Base-by-base conservation (phyloP, 1,284 basidiomycete species). In the Chondrostereum purpureum region DNA sequence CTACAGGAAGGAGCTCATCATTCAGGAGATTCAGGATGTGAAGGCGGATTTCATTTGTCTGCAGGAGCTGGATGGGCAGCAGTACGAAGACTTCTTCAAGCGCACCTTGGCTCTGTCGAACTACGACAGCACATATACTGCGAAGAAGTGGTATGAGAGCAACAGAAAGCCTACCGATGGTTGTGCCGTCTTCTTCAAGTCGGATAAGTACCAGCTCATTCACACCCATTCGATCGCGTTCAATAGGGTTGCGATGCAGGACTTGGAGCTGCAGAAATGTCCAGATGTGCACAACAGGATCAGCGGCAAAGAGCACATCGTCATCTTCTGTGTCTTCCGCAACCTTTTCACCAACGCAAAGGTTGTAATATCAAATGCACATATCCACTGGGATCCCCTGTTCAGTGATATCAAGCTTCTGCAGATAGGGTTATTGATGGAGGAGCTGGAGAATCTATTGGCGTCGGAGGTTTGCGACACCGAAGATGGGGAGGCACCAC, bases 251-350 rank as follows among this genome's bases (percentile, higher is more conserved):
- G 94, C 94, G 5, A 88, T 98, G 75, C 88, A 92, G 59, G 84
- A 92, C 42, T 79, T 86, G 36, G 95, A 99, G 62, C 95, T 98
- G 70, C 93, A 95, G 69, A 95, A 93, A 73, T 96, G 94, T 3
- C 93, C 99, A 60, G 95, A 98, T 68, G 95, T 99, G 92, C 99
- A 98, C 77, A 98, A 98, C 62, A 90, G 96, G 43, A 92, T 99
- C 48, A 82, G 97, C 61, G 89, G 88, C 52, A 92, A 94, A 63
- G 96, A 98, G 67, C 86, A 98, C 61, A 92, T 99, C 53, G 93
- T 92, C 31, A 82, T 94, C 50, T 75, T 95, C 41, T 85, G 85
- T 52, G 75, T 92, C 37, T 75, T 99, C 57, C 96, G 99, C 69
- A 88, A 89, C 67, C 80, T 78, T 51, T 74, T 80, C 42, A 89